Conservation (phyloP, 2,329 filamentous ascomycete genomes). For the Fusarium neocosmosporiellum region DNA sequence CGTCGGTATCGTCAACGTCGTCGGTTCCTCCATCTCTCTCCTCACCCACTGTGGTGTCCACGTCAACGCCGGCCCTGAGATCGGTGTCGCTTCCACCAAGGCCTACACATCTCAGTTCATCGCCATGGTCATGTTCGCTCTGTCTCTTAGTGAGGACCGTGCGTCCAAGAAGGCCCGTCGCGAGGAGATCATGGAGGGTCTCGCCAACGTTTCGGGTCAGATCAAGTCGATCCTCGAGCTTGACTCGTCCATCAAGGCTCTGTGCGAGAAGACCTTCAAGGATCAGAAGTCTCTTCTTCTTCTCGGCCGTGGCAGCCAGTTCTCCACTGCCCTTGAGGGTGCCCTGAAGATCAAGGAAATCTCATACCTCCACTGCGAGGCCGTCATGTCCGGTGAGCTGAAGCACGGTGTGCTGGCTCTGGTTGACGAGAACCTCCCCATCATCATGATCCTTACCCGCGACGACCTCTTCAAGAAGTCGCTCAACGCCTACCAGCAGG, state of each 20-base stretch:
- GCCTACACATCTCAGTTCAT: conserved; percentile 99
- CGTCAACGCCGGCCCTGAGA: conserved; percentile 98
- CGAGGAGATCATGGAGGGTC: conserved; percentile 95
- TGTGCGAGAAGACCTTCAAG: conserved; percentile 93
- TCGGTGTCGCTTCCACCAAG: conserved; percentile 99
- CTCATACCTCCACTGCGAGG: conserved; percentile 98
- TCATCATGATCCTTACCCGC: conserved; percentile 99
- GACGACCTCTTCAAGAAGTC: conserved; percentile 98
- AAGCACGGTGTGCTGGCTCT: conserved; percentile 98
- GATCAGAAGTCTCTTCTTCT: conserved; percentile 96
- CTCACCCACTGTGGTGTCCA: conserved; percentile 99
- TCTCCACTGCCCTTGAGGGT: conserved; percentile 95
- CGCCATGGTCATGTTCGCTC: conserved; percentile 99
- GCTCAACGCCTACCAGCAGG: conserved; percentile 99
- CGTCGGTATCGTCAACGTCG: conserved; percentile 98
- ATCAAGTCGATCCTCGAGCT: conserved; percentile 93
- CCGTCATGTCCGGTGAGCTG: conserved; percentile 99
- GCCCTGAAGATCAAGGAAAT: conserved; percentile 99
- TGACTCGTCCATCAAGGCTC: conserved; percentile 92
- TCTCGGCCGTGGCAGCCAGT: conserved; percentile 94
- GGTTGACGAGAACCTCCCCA: conserved; percentile 97
- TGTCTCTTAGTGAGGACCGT: conserved; percentile 95
- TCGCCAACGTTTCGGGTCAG: conserved; percentile 87
- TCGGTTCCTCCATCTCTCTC: conserved; percentile 97
- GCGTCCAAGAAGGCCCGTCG: conserved; percentile 92